Conservation (phyloP, 108 stramenopile genomes). For the Skeletonema menzelii region DNA sequence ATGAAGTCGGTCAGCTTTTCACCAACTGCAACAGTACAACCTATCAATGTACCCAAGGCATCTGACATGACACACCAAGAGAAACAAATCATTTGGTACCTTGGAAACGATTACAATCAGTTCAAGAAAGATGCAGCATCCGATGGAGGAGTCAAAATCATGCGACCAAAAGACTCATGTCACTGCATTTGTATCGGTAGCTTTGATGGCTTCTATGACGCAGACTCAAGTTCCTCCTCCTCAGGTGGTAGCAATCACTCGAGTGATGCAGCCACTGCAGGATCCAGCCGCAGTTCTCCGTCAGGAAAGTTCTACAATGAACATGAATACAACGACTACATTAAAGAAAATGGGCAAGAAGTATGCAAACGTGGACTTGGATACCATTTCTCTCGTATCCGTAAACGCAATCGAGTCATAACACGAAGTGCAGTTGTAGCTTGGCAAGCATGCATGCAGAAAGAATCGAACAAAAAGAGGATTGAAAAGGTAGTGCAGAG, state of each 20-base stretch:
- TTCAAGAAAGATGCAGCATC: conserved; percentile 21
- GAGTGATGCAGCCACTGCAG: background rate
- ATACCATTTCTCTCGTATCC: conserved; percentile 24
- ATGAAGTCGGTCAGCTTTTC: background rate
- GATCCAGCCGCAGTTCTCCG: background rate
- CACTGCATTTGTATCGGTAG: conserved; percentile 10
- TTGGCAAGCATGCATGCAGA: conserved; percentile 11
- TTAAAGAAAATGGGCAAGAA: background rate
- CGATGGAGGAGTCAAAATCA: conserved; percentile 11
- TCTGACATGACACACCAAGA: background rate
- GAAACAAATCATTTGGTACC: conserved; percentile 21
- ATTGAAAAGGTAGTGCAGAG: background rate
- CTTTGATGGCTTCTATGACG: conserved; percentile 3
- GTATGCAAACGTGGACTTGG: conserved; percentile 30
- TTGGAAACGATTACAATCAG: conserved; percentile 5
- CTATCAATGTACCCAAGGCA: background rate
- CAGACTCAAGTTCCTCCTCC: background rate
- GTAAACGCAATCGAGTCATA: conserved; percentile 2
- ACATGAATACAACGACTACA: conserved; percentile 14
- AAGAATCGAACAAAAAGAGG: background rate
- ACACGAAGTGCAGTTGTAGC: conserved; percentile 12
- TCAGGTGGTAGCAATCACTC: background rate
- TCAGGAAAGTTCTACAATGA: conserved; percentile 5
- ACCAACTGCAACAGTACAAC: background rate
- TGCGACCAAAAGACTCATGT: background rate